Evolutionary conservation across 2,329 filamentous ascomycete species (phyloP).

Genomic region (Colletotrichum chlorophyti): DNA sequence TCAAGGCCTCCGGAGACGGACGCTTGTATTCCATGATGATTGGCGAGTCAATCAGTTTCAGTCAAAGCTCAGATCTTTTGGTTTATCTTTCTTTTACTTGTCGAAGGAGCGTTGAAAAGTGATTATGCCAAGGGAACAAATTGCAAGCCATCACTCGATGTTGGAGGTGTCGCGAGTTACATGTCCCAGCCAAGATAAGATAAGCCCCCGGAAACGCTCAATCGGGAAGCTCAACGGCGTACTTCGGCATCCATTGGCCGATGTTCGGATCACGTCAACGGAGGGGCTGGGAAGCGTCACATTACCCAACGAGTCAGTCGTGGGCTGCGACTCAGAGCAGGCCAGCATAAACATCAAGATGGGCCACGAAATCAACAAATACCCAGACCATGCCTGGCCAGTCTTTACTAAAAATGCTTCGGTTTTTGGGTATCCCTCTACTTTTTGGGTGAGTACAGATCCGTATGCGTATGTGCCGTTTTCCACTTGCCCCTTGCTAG

Average conservation of each 20-base stretch:
- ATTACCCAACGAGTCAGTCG: background rate
- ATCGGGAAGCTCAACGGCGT: constrained; percentile 23
- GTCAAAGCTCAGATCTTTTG: background rate
- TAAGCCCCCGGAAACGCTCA: constrained; percentile 7
- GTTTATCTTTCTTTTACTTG: too few relatives aligned
- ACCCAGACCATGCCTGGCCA: too few relatives aligned
- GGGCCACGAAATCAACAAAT: background rate
- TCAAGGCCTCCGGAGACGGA: constrained; percentile 28
- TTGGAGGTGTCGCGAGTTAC: background rate
- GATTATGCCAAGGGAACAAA: background rate
- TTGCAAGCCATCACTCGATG: background rate
- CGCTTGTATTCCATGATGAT: constrained; percentile 49
- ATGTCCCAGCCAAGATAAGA: constrained; percentile 16
- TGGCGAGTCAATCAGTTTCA: too few relatives aligned
- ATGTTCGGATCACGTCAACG: constrained; percentile 26
- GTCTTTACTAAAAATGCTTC: background rate
- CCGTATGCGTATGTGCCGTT: background rate
- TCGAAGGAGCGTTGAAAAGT: background rate
- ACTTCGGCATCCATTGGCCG: constrained; percentile 15
- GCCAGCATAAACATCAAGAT: background rate
- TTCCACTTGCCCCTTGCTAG: background rate
- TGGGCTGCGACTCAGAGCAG: background rate
- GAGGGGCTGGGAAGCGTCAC: background rate
- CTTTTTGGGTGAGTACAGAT: background rate
- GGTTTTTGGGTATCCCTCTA: constrained; percentile 26